These are phyloP conservation scores for Leishmania gerbilli DNA, from an alignment of 208 protist genomes.

Conservation along the genomic window DNA sequence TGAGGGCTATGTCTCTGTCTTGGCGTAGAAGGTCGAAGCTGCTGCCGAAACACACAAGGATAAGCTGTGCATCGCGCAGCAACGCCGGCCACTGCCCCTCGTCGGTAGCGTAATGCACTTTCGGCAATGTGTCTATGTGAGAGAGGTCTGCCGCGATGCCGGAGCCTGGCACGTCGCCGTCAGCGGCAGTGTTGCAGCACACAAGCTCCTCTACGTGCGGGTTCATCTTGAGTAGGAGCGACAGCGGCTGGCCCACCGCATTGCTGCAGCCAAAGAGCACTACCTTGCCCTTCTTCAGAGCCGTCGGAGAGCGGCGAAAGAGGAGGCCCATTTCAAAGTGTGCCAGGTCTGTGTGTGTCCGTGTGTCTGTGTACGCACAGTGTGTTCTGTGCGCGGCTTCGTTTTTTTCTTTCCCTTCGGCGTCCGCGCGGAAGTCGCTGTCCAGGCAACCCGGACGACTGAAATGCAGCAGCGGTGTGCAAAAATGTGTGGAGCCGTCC, in stretches of 20 bases:
- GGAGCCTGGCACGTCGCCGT: conserved; percentile 27
- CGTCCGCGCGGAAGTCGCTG: not conserved
- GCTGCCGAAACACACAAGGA: conserved; percentile 90
- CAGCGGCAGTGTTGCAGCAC: conserved; percentile 65
- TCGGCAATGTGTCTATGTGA: conserved; percentile 72
- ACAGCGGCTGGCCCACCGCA: conserved; percentile 93
- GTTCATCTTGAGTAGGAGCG: conserved; percentile 90
- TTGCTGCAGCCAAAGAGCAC: conserved; percentile 92
- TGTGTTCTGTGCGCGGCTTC: not conserved
- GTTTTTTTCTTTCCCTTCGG: not conserved
- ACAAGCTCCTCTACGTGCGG: conserved; percentile 78
- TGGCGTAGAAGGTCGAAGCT: conserved; percentile 90
- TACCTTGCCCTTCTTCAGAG: conserved; percentile 55
- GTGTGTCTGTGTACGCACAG: conserved; percentile 1
- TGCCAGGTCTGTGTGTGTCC: not conserved
- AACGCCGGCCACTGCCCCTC: conserved; percentile 57
- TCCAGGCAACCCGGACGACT: not conserved
- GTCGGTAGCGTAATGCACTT: conserved; percentile 38
- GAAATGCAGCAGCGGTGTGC: not conserved
- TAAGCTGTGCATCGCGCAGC: conserved; percentile 77
- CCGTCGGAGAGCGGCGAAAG: conserved; percentile 30
- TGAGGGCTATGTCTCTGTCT: conserved; percentile 89
- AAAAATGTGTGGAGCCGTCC: not conserved
- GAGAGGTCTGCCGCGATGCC: conserved; percentile 78
- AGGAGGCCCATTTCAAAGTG: conserved; percentile 28